These are phyloP conservation scores for Pythium dissimile DNA, from an alignment of 352 stramenopile species.

Conservation along the genomic window DNA sequence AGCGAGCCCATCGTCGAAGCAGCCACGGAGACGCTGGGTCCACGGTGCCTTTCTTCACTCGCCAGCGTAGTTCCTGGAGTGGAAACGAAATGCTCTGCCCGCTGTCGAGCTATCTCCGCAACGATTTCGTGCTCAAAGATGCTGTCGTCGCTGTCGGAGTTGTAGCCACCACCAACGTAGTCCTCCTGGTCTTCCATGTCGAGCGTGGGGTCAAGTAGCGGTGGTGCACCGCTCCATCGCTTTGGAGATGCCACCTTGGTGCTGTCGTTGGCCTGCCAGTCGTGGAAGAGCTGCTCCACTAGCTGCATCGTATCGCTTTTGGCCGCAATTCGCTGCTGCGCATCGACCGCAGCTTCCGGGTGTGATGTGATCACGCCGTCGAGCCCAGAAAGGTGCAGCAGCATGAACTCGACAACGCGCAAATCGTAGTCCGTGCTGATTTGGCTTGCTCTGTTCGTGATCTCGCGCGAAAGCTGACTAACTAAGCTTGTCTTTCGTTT, in stretches of 20 bases:
- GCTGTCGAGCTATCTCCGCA: constrained; percentile 27
- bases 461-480: constrained; percentile 2
- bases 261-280: constrained; percentile 30
- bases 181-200: constrained; percentile 24
- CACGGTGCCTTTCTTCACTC: too few relatives aligned
- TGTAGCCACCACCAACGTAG: constrained; percentile 16
- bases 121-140: constrained; percentile 19
- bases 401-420: constrained; percentile 30
- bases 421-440: constrained; percentile 14
- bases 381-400: constrained; percentile 33
- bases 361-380: constrained; percentile 29
- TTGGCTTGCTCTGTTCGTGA: background rate
- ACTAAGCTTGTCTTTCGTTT: background rate
- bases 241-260: constrained; percentile 6
- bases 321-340: constrained; percentile 19
- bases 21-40: background rate
- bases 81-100: constrained; percentile 17
- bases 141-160: constrained; percentile 19
- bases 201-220: background rate
- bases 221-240: background rate
- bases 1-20: background rate
- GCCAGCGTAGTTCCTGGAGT: background rate
- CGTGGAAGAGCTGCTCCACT: constrained; percentile 33
- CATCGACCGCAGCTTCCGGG: constrained; percentile 25
- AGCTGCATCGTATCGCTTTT: constrained; percentile 30